Base-by-base conservation (phyloP, 2,329 filamentous ascomycete genomes). In the Verticillium nubilum region DNA sequence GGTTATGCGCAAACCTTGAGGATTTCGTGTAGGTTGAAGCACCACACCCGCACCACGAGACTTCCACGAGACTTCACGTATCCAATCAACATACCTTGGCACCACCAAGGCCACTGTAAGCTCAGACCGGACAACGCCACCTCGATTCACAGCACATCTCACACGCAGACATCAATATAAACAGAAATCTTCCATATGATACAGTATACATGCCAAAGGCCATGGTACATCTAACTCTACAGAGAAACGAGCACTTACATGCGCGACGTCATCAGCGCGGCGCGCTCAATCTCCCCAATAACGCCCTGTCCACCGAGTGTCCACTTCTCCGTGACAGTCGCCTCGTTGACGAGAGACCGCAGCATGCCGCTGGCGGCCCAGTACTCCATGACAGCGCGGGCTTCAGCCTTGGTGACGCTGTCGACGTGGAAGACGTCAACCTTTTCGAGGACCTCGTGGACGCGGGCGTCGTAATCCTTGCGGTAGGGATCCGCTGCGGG, bases 291-390 rank as follows among this genome's bases (percentile, higher is more conserved):
- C 81, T 97, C 91, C 7, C 92, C 92, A 53, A 97, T 81, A 57
- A 94, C 84, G 17, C 93, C 93, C 67, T 89, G 86, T 25, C 92
- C 92, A 55, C 87, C 86, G 66, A 97, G 71, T 55, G 86, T 87
- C 92, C 93, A 96, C 77, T 91, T 91, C 80, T 96, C 90, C 25
- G 83, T 80, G 35, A 97, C 88, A 63, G 83, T 80, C 63, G 78
- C 78, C 69, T 93, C 87, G 67, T 90, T 87, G 56, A 97, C 81
- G 53, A 78, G 80, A 62, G 84, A 79, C 64, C 90, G 84, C 69
- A 96, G 72, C 70, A 97, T 80, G 13, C 94, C 95, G 72, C 91
- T 96, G 35, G 85, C 86, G 5, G 91, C 92, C 81, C 94, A 98
- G 77, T 97, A 98, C 78, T 97, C 92, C 86, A 98, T 88, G 66